Percentiles rank a stretch among this genome's conserved stretches.
Evolutionary conservation across 2,329 filamentous ascomycete genomes (phyloP).

Genomic region (Clonostachys solani): DNA sequence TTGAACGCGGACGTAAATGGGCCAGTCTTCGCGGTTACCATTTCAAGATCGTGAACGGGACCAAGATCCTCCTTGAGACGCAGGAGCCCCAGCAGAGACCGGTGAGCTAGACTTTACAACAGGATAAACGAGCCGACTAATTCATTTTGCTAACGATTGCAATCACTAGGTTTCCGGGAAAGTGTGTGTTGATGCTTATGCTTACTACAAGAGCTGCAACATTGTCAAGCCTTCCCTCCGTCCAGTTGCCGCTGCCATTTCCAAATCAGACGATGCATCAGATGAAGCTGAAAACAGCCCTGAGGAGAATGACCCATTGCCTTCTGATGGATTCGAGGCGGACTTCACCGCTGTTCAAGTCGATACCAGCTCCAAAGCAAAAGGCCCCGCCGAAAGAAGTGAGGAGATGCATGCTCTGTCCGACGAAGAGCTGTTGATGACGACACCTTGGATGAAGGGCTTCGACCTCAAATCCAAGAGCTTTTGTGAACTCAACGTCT

Average conservation of each 20-base stretch:
- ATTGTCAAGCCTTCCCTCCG: slow-evolving; percentile 18
- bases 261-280: neutral
- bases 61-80: slow-evolving; percentile 18
- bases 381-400: slow-evolving; percentile 5
- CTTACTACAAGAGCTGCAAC: slow-evolving; percentile 24
- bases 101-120: slow-evolving; percentile 5
- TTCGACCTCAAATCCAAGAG: slow-evolving; percentile 28
- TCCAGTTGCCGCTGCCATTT: slow-evolving; percentile 1
- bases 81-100: slow-evolving; percentile 15
- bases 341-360: slow-evolving; percentile 5
- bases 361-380: slow-evolving; percentile 4
- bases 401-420: slow-evolving; percentile 18
- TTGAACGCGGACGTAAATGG: slow-evolving; percentile 23
- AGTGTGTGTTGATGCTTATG: slow-evolving; percentile 26
- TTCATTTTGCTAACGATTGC: no score
- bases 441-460: slow-evolving; percentile 28
- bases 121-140: neutral
- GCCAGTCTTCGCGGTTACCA: slow-evolving; percentile 24
- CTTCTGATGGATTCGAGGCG: slow-evolving; percentile 2
- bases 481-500: slow-evolving; percentile 11
- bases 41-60: slow-evolving; percentile 18
- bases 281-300: neutral
- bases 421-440: slow-evolving; percentile 25
- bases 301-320: slow-evolving; percentile 1
- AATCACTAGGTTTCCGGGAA: slow-evolving; percentile 12